A percentile compares a stretch with the other conserved stretches of the same genome.
phyloP scores from a whole-genome alignment of 1,139 yeast species.

The Magnusiomyces ingens region DNA sequence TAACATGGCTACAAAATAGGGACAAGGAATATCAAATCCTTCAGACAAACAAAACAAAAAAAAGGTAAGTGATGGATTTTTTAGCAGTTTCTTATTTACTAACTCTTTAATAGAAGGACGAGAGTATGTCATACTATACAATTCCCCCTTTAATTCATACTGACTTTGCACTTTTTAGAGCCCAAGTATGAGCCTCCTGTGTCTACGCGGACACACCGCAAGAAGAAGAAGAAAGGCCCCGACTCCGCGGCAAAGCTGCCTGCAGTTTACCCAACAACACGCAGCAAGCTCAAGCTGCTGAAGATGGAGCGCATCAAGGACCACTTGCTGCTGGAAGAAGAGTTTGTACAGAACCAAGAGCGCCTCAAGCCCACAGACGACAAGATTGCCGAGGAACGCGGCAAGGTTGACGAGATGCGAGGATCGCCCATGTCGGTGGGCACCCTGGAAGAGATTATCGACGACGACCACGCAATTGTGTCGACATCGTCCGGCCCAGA shows the following conservation, averaged over 20 bases:
- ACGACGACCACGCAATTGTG: constrained; percentile 98
- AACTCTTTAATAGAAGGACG: constrained; percentile 29
- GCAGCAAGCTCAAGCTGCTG: constrained; percentile 84
- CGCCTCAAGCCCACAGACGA: constrained; percentile 94
- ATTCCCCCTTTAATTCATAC: neutral
- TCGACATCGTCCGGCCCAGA: constrained; percentile 95
- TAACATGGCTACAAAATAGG: constrained; percentile 7
- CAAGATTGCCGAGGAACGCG: constrained; percentile 92
- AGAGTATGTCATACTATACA: constrained; percentile 24
- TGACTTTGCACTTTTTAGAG: constrained; percentile 38
- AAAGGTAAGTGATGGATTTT: constrained; percentile 2
- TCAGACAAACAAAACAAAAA: constrained; percentile 31
- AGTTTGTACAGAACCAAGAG: constrained; percentile 92
- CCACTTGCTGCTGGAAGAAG: constrained; percentile 90
- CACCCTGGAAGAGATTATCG: constrained; percentile 91
- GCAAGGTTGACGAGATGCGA: constrained; percentile 88
- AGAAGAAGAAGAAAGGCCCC: constrained; percentile 75
- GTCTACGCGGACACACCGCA: constrained; percentile 85
- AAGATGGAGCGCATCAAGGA: constrained; percentile 96
- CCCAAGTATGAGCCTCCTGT: constrained; percentile 99
- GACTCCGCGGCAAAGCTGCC: constrained; percentile 86
- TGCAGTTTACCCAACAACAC: constrained; percentile 80
- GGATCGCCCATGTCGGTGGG: constrained; percentile 98
- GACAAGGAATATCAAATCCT: neutral
- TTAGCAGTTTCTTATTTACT: constrained; percentile 13